Conservation (phyloP, 2,329 filamentous ascomycete species). For the Curvularia lunata region DNA sequence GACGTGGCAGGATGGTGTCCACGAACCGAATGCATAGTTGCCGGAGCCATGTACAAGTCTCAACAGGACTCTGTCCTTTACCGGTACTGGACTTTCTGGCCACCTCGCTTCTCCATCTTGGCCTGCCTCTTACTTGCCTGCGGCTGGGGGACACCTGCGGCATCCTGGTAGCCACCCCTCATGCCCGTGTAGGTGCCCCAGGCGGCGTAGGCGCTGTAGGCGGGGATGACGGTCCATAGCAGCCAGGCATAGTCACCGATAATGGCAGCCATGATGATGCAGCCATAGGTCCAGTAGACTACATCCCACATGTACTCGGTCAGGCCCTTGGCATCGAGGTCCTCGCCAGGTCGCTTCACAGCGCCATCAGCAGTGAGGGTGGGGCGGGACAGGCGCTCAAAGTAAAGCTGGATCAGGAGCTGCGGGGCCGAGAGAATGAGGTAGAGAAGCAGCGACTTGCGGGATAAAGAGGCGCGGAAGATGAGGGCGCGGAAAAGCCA, state of each 20-base stretch:
- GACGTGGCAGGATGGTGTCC: neutral
- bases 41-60: neutral
- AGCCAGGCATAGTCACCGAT: conserved; percentile 83
- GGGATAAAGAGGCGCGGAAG: conserved; percentile 65
- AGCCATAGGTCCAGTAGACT: conserved; percentile 90
- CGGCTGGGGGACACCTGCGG: conserved; percentile 47
- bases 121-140: conserved; percentile 56
- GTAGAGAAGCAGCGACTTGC: conserved; percentile 67
- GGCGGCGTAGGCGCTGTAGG: conserved; percentile 55
- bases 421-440: conserved; percentile 74
- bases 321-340: conserved; percentile 83
- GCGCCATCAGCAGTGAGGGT: conserved; percentile 66
- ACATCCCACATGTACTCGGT: conserved; percentile 99
- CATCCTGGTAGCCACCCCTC: conserved; percentile 51
- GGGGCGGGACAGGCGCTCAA: conserved; percentile 85
- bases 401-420: conserved; percentile 79
- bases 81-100: conserved; percentile 57
- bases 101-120: conserved; percentile 61
- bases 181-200: conserved; percentile 56
- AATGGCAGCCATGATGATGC: conserved; percentile 72
- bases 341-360: conserved; percentile 81
- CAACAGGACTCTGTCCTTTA: conserved; percentile 30
- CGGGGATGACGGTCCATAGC: conserved; percentile 59
- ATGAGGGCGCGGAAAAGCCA: conserved; percentile 71
- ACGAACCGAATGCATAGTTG: neutral